Base-by-base conservation (phyloP, 2,329 filamentous ascomycete species). In the Knufia fluminis region DNA sequence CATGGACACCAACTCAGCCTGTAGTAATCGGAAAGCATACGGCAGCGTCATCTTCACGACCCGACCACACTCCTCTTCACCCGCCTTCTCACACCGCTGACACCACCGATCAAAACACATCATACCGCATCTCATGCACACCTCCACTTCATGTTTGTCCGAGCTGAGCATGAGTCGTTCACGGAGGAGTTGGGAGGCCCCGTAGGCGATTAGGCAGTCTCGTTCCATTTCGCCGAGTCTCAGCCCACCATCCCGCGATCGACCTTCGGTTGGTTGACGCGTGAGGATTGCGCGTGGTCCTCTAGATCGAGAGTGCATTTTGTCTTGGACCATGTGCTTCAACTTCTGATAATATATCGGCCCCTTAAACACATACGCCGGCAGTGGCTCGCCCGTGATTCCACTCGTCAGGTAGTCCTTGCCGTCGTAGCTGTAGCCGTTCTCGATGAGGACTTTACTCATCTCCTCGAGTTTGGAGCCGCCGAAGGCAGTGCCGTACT, bases 301-400 rank as follows among this genome's bases (percentile, higher is more conserved):
- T 12, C 88, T 83, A 1, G 91, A 83, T 54, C 92, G 87, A 26
- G 87, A 91, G 70, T 98, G 92, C 92, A 98, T 97, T 72, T 98
- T 98, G 66, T 98, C 92, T 67, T 97, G 90, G 3, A 98, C 92
- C 92, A 98, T 98, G 76, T 98, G 92, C 78, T 98, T 98, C 57
- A 98, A 80, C 58, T 95, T 94, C 73, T 98, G 92, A 73, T 98
- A 98, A 74, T 95, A 98, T 68, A 98, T 98, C 9, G 92, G 92
- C 0, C 92, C 92, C 65, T 94, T 95, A 76, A 97, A 98, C 63
- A 98, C 89, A 69, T 97, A 97, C 10, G 90, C 90, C 56, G 94
- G 89, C 4, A 97, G 76, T 0, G 86, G 81, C 69, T 98, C 92
- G 60, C 92, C 94, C 0, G 92, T 97, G 64, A 96, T 91, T 31